These are phyloP conservation scores for Aspergillus funiculosus DNA, from an alignment of 495 filamentous ascomycete species.

Conservation along the genomic window DNA sequence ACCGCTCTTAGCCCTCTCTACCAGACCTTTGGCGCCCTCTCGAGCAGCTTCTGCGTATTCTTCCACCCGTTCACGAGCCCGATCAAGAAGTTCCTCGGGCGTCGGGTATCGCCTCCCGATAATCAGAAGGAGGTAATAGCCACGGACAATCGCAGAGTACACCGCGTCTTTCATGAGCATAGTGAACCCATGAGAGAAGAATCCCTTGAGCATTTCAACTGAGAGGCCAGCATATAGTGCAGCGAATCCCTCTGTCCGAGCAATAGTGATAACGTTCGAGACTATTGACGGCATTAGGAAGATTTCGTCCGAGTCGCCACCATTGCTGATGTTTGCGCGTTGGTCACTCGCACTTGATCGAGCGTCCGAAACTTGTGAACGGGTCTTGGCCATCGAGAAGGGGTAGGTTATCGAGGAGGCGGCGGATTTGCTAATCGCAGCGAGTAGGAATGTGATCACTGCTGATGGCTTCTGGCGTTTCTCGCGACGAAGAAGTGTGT, in stretches of 20 bases:
- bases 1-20: conserved; percentile 27
- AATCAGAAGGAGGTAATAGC: conserved; percentile 52
- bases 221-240: conserved; percentile 73
- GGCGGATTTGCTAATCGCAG: conserved; percentile 72
- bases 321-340: conserved; percentile 7
- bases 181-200: conserved; percentile 82
- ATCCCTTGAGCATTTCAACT: conserved; percentile 76
- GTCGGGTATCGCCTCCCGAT: conserved; percentile 38
- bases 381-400: conserved; percentile 73
- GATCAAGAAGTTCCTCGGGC: conserved; percentile 38
- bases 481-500: conserved; percentile 45
- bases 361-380: conserved; percentile 54
- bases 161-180: conserved; percentile 82
- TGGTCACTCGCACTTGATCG: not conserved
- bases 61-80: conserved; percentile 40
- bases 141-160: conserved; percentile 65
- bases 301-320: conserved; percentile 18
- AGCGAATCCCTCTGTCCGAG: conserved; percentile 56
- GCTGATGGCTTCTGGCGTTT: conserved; percentile 48
- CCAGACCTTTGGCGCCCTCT: conserved; percentile 38
- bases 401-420: conserved; percentile 82
- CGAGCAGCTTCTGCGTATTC: conserved; percentile 41
- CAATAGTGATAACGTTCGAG: conserved; percentile 56
- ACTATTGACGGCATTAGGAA: conserved; percentile 52
- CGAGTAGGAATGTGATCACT: conserved; percentile 63